These are phyloP conservation scores for Cercospora sp. DNA, from an alignment of 2,329 filamentous ascomycete species.

Conservation along the genomic window DNA sequence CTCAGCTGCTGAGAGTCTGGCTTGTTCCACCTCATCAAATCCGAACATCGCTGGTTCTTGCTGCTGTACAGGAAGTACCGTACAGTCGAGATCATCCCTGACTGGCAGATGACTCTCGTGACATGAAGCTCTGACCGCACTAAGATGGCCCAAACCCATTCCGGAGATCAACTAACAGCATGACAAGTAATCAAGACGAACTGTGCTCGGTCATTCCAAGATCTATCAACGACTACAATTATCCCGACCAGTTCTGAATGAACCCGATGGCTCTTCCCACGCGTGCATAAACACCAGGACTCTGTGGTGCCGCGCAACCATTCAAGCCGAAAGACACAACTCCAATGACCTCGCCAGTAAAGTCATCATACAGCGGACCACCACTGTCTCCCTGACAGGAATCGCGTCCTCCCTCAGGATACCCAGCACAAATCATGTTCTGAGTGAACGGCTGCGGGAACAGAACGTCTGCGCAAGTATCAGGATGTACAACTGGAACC, in stretches of 20 bases:
- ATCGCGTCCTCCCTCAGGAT: conserved; percentile 1
- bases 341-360: neutral
- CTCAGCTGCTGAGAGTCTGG: neutral
- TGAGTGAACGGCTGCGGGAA: neutral
- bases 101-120: neutral
- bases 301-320: neutral
- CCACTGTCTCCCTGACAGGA: neutral
- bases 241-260: neutral
- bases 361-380: neutral
- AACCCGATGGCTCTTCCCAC: conserved; percentile 2
- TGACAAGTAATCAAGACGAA: neutral
- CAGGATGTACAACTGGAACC: neutral
- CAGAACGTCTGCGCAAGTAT: neutral
- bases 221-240: neutral
- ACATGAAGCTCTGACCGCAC: neutral
- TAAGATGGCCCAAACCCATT: neutral
- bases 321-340: neutral
- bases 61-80: too few relatives aligned
- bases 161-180: neutral
- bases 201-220: neutral
- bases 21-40: too few relatives aligned
- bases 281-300: conserved; percentile 3
- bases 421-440: conserved; percentile 5
- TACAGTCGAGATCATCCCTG: neutral
- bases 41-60: too few relatives aligned